phyloP scores from a whole-genome alignment of 1,139 yeast genomes.

The Taphrina wiesneri region DNA sequence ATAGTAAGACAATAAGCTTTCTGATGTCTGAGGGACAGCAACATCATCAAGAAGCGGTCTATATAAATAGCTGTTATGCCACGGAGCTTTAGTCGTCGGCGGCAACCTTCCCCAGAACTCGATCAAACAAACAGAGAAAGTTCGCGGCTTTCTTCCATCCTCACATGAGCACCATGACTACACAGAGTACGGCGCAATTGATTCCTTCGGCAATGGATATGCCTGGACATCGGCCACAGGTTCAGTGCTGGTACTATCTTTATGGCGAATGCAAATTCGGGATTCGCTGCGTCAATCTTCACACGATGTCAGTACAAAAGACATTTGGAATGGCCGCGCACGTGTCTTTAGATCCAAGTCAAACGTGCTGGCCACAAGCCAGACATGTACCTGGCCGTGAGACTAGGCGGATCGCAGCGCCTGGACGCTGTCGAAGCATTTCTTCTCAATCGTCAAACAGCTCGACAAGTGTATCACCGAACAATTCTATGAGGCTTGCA shows the following conservation, averaged over 20 bases:
- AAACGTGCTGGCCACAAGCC: background rate
- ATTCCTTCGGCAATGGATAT: background rate
- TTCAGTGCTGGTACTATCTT: constrained; percentile 18
- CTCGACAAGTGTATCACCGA: background rate
- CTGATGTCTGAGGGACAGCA: background rate
- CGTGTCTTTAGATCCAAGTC: background rate
- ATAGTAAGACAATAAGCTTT: background rate
- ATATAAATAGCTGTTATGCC: too few relatives aligned
- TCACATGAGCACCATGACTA: background rate
- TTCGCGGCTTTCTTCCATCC: too few relatives aligned
- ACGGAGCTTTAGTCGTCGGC: too few relatives aligned
- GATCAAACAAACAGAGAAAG: too few relatives aligned
- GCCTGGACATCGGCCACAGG: background rate
- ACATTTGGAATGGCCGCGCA: background rate
- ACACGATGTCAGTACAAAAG: background rate
- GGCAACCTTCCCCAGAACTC: too few relatives aligned
- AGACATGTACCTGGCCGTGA: background rate
- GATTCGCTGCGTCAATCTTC: constrained; percentile 13
- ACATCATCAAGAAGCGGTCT: background rate
- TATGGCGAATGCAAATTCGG: constrained; percentile 23
- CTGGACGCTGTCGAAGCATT: background rate
- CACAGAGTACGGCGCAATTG: background rate
- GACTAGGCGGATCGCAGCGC: background rate
- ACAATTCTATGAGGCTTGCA: background rate
- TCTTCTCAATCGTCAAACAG: background rate